A percentile compares a stretch with the other conserved stretches of the same genome.
These are phyloP conservation scores for Corymbia maculata DNA, from an alignment of 345 rosid species.

Conservation along the genomic window DNA sequence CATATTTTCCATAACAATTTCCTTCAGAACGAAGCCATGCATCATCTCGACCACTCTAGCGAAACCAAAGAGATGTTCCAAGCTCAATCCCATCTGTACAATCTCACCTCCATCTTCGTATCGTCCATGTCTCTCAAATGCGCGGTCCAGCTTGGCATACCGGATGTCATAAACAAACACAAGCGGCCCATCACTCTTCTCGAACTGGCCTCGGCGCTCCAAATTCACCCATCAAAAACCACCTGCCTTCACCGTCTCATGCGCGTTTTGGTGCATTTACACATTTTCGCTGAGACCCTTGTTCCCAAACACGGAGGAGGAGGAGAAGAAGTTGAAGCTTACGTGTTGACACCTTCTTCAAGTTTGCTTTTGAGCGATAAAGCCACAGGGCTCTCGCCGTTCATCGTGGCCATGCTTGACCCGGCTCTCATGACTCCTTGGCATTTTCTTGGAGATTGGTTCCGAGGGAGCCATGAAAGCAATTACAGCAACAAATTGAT, in stretches of 20 bases:
- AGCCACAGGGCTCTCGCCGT: conserved; percentile 20
- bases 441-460: conserved; percentile 20
- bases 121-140: conserved; percentile 37
- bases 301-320: background rate
- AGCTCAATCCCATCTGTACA: conserved; percentile 34
- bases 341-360: conserved; percentile 25
- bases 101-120: conserved; percentile 16
- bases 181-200: conserved; percentile 26
- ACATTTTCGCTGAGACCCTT: conserved; percentile 13
- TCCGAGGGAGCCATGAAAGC: background rate
- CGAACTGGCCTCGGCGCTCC: conserved; percentile 18
- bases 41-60: background rate
- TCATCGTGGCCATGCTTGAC: conserved; percentile 12
- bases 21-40: background rate
- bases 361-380: conserved; percentile 18
- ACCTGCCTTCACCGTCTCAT: conserved; percentile 15
- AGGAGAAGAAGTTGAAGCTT: conserved; percentile 6
- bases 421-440: conserved; percentile 16
- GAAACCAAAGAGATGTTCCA: conserved; percentile 4
- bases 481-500: background rate
- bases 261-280: conserved; percentile 27
- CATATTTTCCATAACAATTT: background rate
- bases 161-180: conserved; percentile 26
- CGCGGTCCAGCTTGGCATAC: conserved; percentile 32
- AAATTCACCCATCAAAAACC: conserved; percentile 12